Conservation (phyloP, 2,329 filamentous ascomycete species). For the Botryosphaeria dothidea region DNA sequence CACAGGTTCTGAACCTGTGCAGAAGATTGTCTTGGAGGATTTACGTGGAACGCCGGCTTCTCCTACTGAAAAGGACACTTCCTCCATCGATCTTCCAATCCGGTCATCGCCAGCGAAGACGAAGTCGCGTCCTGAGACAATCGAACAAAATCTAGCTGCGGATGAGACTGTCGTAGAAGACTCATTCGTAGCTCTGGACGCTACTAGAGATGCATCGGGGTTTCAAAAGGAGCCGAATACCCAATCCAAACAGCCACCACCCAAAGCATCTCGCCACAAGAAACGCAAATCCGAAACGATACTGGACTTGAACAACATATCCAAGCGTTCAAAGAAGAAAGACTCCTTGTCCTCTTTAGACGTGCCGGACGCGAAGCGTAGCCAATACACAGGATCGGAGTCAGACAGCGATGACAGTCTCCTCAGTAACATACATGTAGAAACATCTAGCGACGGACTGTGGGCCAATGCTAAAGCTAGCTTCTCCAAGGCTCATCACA, state of each 20-base stretch:
- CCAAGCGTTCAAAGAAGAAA: conserved; percentile 22
- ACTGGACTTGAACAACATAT: conserved; percentile 20
- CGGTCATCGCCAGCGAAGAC: not conserved
- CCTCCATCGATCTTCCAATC: not conserved
- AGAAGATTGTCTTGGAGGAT: not conserved
- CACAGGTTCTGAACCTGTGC: not conserved
- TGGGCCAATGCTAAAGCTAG: not conserved
- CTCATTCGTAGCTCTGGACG: not conserved
- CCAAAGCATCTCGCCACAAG: not conserved
- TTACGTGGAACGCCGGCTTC: not conserved
- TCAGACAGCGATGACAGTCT: conserved; percentile 33
- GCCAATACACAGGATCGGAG: conserved; percentile 20
- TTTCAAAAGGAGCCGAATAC: not conserved
- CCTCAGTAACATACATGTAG: conserved; percentile 44
- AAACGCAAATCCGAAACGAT: conserved; percentile 29
- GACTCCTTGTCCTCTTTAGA: not conserved
- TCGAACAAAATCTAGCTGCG: not conserved
- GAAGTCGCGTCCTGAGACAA: not conserved
- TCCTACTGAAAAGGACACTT: conserved; percentile 1
- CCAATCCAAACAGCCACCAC: not conserved
- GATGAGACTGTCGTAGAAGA: conserved; percentile 5
- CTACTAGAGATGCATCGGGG: not conserved
- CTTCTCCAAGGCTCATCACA: not conserved
- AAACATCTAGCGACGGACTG: conserved; percentile 11
- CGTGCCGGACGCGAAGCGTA: not conserved